Base-by-base conservation (phyloP, 2,329 filamentous ascomycete species). In the Madurella mycetomatis region DNA sequence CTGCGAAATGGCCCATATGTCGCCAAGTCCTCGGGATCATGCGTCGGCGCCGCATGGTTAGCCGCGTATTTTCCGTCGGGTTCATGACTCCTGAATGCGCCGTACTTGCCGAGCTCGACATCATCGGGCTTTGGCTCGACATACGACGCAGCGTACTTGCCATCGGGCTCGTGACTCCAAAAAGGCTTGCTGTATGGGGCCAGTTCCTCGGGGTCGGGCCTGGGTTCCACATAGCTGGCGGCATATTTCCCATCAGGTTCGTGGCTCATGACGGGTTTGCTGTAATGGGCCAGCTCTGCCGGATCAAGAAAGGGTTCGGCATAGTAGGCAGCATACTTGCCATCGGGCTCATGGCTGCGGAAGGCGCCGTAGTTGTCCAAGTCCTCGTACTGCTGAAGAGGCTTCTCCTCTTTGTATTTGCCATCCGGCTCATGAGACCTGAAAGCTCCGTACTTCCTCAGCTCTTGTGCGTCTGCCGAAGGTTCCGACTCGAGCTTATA, bases 351-450 rank as follows among this genome's bases (percentile, higher is more conserved):
- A 9, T 41, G 49, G 31, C 31, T 47, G 13, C 18, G 9, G 13
- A 15, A 15, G 1, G 65, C 53, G 2, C 41, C 59, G 48, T 76
- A 75, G 40, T 71, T 64, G 53, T 70, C 61, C 45, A 79, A 63
- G 49, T 80, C 76, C 2, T 75, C 66, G 51, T 76, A 73, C 50
- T 48, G 16, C 15, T n/a, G 17, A 1, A 8, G 66, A 51, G 69
- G 48, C 32, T 51, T 44, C 17, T 50, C 8, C 12, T 31, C 25
- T 30, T 46, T 51, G 49, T 60, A 56, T 31, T 55, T 60, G 11
- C 51, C 53, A 9, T 54, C 51, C 2, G 57, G 52, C n/a, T 61
- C 60, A 12, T 60, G 53, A 12, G 37, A 30, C 13, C 49, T 19
- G 13, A 57, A 41, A 9, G 54, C 54, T 7, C 58, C 54, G 45